A percentile compares a stretch with the other conserved stretches of the same genome.
Conservation (phyloP, 345 rosid genomes). For the Gynandropsis gynandra region DNA sequence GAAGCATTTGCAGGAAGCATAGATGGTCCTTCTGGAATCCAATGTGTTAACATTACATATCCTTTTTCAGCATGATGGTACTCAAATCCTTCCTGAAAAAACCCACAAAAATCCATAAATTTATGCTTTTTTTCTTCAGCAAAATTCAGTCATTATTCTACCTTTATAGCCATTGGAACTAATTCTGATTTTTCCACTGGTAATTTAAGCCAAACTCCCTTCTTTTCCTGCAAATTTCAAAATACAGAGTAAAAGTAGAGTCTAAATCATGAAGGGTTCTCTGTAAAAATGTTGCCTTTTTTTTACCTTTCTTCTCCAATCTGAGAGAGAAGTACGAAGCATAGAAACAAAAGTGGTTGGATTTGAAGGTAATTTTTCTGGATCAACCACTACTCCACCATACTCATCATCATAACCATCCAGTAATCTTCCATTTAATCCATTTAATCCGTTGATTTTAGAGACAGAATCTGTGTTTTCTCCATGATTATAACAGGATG, state of each 20-base stretch:
- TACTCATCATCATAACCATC: slow-evolving; percentile 64
- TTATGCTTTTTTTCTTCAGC: background rate
- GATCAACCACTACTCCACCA: slow-evolving; percentile 76
- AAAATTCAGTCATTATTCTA: slow-evolving; percentile 16
- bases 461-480: slow-evolving; percentile 29
- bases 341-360: slow-evolving; percentile 39
- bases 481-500: slow-evolving; percentile 24
- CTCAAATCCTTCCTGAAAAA: slow-evolving; percentile 69
- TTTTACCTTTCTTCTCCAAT: slow-evolving; percentile 64
- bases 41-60: slow-evolving; percentile 80
- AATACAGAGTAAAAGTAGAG: too few relatives aligned
- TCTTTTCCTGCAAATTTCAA: slow-evolving; percentile 49
- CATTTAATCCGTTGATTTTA: too few relatives aligned
- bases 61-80: slow-evolving; percentile 91
- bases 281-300: background rate
- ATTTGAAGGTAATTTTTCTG: slow-evolving; percentile 46
- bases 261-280: too few relatives aligned
- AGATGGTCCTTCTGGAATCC: slow-evolving; percentile 81
- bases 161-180: slow-evolving; percentile 81
- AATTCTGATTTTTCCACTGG: slow-evolving; percentile 60
- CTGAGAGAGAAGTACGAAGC: slow-evolving; percentile 50
- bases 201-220: slow-evolving; percentile 87
- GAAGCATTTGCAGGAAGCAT: slow-evolving; percentile 94
- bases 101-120: background rate
- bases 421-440: slow-evolving; percentile 38